These are phyloP conservation scores for Pachyrhizus erosus DNA, from an alignment of 306 rosid species.

Conservation along the genomic window DNA sequence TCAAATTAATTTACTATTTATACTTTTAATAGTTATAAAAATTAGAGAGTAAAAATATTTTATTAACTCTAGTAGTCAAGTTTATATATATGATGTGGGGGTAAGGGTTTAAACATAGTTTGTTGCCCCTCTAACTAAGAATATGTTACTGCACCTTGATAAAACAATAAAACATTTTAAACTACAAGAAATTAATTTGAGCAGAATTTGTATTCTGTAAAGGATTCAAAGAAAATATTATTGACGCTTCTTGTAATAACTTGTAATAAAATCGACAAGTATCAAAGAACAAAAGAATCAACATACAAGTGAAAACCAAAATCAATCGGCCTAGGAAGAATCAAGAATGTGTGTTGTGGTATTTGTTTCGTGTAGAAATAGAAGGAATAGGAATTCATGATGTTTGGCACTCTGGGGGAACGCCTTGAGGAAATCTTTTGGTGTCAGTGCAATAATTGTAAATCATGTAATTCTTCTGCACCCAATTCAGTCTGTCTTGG, in stretches of 20 bases:
- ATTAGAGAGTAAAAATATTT: too few relatives aligned
- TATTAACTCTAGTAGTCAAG: too few relatives aligned
- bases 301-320: neutral
- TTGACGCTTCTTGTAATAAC: neutral
- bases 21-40: too few relatives aligned
- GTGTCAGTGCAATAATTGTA: constrained; percentile 61
- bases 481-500: constrained; percentile 55
- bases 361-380: neutral
- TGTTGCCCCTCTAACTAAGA: too few relatives aligned
- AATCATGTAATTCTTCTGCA: constrained; percentile 69
- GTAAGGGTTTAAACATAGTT: too few relatives aligned
- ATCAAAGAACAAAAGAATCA: neutral
- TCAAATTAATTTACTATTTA: too few relatives aligned
- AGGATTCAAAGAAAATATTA: neutral
- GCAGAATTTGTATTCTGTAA: neutral
- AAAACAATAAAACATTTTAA: too few relatives aligned
- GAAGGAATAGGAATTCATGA: neutral
- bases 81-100: too few relatives aligned
- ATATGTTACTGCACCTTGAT: too few relatives aligned
- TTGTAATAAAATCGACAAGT: neutral
- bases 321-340: neutral
- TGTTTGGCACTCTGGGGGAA: constrained; percentile 37
- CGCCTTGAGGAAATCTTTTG: constrained; percentile 45
- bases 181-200: too few relatives aligned
- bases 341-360: neutral